These are phyloP conservation scores for Colletotrichum sp. DNA, from an alignment of 2,329 filamentous ascomycete species.

Conservation along the genomic window DNA sequence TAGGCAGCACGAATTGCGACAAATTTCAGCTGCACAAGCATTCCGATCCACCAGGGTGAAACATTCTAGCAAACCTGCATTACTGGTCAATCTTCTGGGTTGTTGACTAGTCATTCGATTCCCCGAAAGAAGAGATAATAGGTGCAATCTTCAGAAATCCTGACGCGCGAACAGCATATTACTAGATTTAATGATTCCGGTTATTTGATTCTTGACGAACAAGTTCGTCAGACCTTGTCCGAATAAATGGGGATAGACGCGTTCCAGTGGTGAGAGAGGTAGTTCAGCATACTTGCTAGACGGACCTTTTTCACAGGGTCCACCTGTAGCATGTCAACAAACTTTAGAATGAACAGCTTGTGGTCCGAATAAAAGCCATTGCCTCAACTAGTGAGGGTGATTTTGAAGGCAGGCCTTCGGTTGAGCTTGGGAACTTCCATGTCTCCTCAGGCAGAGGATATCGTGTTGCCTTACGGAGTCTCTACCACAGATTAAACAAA, in stretches of 20 bases:
- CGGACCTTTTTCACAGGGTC: not conserved
- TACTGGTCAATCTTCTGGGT: not conserved
- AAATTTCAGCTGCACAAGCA: not conserved
- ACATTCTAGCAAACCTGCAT: not conserved
- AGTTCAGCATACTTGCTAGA: not conserved
- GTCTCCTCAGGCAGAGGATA: not conserved
- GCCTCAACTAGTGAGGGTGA: not conserved
- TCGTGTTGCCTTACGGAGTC: not conserved
- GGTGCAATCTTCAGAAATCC: not conserved
- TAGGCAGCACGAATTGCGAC: not conserved
- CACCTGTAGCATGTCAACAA: not conserved
- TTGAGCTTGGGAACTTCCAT: not conserved
- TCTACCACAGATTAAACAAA: not conserved
- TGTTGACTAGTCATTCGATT: not conserved
- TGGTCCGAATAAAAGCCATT: not conserved
- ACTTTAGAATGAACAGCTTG: not conserved
- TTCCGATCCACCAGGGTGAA: not conserved
- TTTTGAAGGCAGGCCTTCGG: not conserved
- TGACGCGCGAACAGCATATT: not conserved
- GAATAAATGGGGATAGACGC: not conserved
- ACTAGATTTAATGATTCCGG: not conserved
- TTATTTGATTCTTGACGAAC: not conserved
- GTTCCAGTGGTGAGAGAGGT: not conserved
- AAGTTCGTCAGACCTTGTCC: not conserved
- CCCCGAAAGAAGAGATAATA: not conserved